These are phyloP conservation scores for Globisporangium polare DNA, from an alignment of 352 stramenopile genomes.

Conservation along the genomic window DNA sequence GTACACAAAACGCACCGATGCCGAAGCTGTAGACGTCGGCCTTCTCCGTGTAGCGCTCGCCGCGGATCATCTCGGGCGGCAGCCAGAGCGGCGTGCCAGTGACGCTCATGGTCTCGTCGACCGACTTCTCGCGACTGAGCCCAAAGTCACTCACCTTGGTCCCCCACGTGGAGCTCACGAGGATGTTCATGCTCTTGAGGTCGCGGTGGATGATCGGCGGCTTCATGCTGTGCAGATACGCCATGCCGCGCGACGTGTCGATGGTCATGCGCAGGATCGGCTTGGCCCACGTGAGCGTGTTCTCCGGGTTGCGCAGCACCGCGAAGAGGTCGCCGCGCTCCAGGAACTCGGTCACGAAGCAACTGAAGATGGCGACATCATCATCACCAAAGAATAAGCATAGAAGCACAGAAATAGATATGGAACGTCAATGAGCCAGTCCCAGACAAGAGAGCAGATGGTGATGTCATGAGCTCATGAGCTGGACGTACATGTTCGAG, in stretches of 20 bases:
- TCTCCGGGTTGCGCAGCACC: constrained; percentile 75
- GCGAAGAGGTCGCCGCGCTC: constrained; percentile 80
- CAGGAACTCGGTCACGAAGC: constrained; percentile 86
- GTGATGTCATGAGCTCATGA: not conserved
- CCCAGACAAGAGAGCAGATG: not conserved
- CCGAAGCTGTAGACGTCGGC: constrained; percentile 88
- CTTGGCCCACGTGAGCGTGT: constrained; percentile 81
- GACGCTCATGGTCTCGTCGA: constrained; percentile 94
- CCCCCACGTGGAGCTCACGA: constrained; percentile 84
- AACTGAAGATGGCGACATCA: constrained; percentile 46
- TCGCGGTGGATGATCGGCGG: constrained; percentile 98
- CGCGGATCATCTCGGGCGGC: constrained; percentile 86
- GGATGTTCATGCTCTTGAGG: constrained; percentile 94
- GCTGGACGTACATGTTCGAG: constrained; percentile 83
- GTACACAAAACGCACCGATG: constrained; percentile 46
- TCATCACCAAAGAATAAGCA: too few species aligned
- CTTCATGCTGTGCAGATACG: constrained; percentile 97
- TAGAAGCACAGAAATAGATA: constrained; percentile 8
- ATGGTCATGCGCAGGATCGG: constrained; percentile 88
- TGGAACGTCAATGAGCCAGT: constrained; percentile 3
- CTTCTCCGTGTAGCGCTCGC: constrained; percentile 86
- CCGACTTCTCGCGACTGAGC: constrained; percentile 94
- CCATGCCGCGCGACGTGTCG: constrained; percentile 92
- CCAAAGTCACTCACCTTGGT: constrained; percentile 98
- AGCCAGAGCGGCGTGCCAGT: constrained; percentile 82